Evolutionary conservation across 495 filamentous ascomycete species (phyloP), one percentile per base, ranked within the genome.

Genomic region (Neohortaea acidophila): DNA sequence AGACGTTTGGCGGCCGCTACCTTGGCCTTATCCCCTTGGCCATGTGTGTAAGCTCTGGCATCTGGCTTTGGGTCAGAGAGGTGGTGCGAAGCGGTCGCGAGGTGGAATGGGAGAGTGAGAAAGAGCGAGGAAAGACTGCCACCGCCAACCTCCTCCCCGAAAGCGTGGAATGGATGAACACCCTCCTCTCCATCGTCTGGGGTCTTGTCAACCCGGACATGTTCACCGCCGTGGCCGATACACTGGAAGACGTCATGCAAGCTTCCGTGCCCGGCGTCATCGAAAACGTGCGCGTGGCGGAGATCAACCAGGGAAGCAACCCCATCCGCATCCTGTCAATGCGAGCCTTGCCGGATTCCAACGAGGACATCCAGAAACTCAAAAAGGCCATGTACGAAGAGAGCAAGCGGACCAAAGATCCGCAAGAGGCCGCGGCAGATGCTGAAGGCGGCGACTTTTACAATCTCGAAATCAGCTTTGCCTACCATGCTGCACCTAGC

Each of bases 131-230:
- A 1, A 67, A 89, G 59, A 83, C 70, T 10, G 75, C 77, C 14
- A 77, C 72, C 22, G 79, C 77, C 21, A 94, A 94, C 47, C 62
- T 96, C 3, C 77, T 96, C 9, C 87, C 87, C 0, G 87, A 94
- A 57, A 87, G 80, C 1, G 85, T 92, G 2, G 80, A 84, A 61
- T 94, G 87, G 87, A 75, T 96, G 72, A 94, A 96, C 54, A 83
- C 75, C 0, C 69, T 89, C 25, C 53, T 96, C 11, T 69, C 69
- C 0, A 67, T 92, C 32, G 63, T 86, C 10, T 96, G 87, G 86
- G 81, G 82, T 2, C 60, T 94, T 1, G 72, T 94, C 39, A 85
- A 94, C 48, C 87, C 87, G 0, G 87, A 94, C 1, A 92, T 96
- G 84, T 81, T 96, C 50, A 64, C 68, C 7, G 70, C 72, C 0